These are phyloP conservation scores for Lasiosphaeria hispida DNA, from an alignment of 495 filamentous ascomycete species.

Conservation along the genomic window DNA sequence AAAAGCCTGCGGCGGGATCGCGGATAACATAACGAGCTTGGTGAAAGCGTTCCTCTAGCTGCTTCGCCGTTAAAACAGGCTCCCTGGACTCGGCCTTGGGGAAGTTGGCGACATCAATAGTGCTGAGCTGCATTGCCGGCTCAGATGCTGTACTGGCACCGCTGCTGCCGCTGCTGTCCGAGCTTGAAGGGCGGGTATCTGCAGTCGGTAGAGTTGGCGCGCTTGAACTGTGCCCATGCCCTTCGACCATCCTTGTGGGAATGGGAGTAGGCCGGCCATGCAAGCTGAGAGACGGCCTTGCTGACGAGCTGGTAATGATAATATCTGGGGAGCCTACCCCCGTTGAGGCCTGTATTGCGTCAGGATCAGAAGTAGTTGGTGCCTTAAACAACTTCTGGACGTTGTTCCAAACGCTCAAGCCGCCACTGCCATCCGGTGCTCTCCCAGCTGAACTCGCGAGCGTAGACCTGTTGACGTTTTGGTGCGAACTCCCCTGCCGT, in stretches of 20 bases:
- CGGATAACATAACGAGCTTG: constrained; percentile 22
- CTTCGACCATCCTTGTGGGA: not conserved
- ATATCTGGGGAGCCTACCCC: constrained; percentile 33
- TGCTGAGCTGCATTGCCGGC: constrained; percentile 14
- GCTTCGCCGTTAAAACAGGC: constrained; percentile 15
- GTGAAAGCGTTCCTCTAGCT: constrained; percentile 20
- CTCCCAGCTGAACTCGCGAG: not conserved
- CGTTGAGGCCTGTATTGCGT: not conserved
- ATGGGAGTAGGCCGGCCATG: constrained; percentile 10
- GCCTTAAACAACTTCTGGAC: constrained; percentile 21
- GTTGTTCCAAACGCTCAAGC: constrained; percentile 23
- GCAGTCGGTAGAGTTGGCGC: constrained; percentile 24
- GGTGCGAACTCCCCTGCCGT: not conserved
- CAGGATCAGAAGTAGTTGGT: not conserved
- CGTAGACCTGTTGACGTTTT: not conserved
- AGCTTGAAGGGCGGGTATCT: constrained; percentile 29
- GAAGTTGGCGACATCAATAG: constrained; percentile 1
- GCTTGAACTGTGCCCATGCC: not conserved
- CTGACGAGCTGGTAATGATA: constrained; percentile 32
- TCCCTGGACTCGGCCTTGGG: constrained; percentile 11
- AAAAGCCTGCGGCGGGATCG: constrained; percentile 37
- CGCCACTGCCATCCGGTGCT: not conserved
- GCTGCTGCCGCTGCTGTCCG: constrained; percentile 24
- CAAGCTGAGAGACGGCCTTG: constrained; percentile 23
- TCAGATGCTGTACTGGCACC: constrained; percentile 32